Evolutionary conservation across 2,329 filamentous ascomycete species (phyloP), one percentile per base, ranked within the genome.

Genomic region (Monosporascus sp.): DNA sequence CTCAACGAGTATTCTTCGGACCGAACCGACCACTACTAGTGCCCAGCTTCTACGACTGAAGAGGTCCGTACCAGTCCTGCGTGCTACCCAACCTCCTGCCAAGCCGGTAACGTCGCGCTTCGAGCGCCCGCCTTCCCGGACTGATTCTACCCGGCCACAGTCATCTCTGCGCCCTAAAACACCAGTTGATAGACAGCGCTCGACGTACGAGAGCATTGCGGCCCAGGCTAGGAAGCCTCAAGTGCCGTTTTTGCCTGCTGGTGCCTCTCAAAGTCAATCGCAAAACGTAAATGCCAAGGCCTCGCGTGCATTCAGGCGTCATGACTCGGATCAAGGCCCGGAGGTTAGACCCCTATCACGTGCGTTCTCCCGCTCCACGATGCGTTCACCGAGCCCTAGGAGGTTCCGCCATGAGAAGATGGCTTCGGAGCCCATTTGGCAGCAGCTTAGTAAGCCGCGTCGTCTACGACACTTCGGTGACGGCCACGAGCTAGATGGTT

Each of bases 401-500:
- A 75, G 77, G 56, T 71, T 61, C 60, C 77, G 70, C 48, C 72
- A 68, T 47, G 73, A 75, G 53, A 74, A 72, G 60, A 60, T 69
- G 48, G 66, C 67, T 9, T 65, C 70, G 41, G 79, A 79, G 47
- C 78, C 78, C 40, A 72, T 73, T 5, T 82, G 78, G 76, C 84
- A 87, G 60, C 85, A 87, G 47, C 73, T 96, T 55, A 92, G 82
- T 58, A 88, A 86, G 68, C 91, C 91, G 3, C 78, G 82, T 37
- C 79, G 84, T 41, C 77, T 78, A 55, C 81, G 85, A 46, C 84
- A 89, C 63, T 99, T 95, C 72, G 94, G 94, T 14, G 91, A 97
- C 69, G 94, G 94, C 17, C 88, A 87, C 55, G 94, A 99, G 70
- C 78, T 99, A 37, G 93, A 97, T 61, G 85, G 82, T 2, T 97